Evolutionary conservation across 495 filamentous ascomycete species (phyloP).

Genomic region (Penicillium egyptiacum): DNA sequence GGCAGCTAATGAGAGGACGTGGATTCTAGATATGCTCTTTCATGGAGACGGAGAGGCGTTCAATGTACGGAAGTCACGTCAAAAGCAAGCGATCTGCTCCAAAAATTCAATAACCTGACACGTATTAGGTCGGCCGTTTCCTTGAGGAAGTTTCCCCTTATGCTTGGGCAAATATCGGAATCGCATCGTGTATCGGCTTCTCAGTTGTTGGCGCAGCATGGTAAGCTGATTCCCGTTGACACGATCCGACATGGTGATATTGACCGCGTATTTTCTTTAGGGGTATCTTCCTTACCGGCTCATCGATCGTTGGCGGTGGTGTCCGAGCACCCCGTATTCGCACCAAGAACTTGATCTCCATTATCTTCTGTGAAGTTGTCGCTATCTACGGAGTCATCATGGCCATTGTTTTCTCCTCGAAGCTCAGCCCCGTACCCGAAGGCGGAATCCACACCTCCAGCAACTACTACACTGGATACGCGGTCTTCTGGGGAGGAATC

Average conservation of each 20-base stretch:
- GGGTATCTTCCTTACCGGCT: conserved; percentile 98
- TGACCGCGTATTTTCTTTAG: conserved; percentile 50
- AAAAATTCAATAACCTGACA: conserved; percentile 23
- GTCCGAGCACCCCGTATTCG: conserved; percentile 94
- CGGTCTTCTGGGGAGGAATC: conserved; percentile 92
- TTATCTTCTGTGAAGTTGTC: conserved; percentile 99
- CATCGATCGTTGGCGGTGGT: conserved; percentile 96
- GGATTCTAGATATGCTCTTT: conserved; percentile 86
- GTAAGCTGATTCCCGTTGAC: conserved; percentile 52
- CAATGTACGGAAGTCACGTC: conserved; percentile 63
- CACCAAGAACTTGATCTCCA: conserved; percentile 99
- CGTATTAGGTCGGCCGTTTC: conserved; percentile 80
- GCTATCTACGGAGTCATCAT: conserved; percentile 99
- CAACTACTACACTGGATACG: conserved; percentile 93
- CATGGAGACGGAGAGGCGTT: conserved; percentile 94
- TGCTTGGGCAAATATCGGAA: conserved; percentile 88
- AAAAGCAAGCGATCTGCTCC: background rate
- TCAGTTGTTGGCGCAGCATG: conserved; percentile 97
- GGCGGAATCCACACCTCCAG: conserved; percentile 59
- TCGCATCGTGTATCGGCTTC: conserved; percentile 90
- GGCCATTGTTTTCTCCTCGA: conserved; percentile 94
- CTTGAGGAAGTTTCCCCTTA: conserved; percentile 92
- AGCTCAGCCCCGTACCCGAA: conserved; percentile 59
- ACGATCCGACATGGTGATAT: conserved; percentile 4
- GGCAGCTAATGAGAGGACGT: conserved; percentile 39